phyloP scores from a whole-genome alignment of 129 eudicot genomes.

The Tagetes erecta region DNA sequence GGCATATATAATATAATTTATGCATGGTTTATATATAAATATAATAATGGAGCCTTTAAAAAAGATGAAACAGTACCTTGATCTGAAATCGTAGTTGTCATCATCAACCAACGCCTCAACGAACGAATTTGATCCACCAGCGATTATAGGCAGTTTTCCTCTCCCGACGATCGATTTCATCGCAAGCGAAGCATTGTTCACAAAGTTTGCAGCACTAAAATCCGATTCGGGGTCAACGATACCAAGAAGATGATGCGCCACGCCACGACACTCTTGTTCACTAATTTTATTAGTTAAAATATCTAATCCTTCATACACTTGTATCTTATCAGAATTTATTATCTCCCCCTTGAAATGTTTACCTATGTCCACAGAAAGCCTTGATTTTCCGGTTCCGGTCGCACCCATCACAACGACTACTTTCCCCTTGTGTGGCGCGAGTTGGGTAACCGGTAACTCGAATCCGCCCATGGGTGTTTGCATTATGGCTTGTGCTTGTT shows the following conservation, averaged over 20 bases:
- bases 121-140: slow-evolving; percentile 87
- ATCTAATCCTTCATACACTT: slow-evolving; percentile 67
- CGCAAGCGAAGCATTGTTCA: slow-evolving; percentile 53
- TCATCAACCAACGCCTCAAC: slow-evolving; percentile 64
- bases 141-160: slow-evolving; percentile 71
- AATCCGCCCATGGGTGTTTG: slow-evolving; percentile 40
- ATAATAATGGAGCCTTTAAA: too few relatives aligned
- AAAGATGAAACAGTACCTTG: slow-evolving; percentile 32
- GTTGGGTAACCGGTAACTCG: slow-evolving; percentile 32
- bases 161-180: slow-evolving; percentile 54
- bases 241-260: slow-evolving; percentile 90
- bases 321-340: slow-evolving; percentile 87
- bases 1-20: too few relatives aligned
- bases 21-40: too few relatives aligned
- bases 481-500: slow-evolving; percentile 38
- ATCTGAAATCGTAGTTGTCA: slow-evolving; percentile 42
- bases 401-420: slow-evolving; percentile 84
- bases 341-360: slow-evolving; percentile 59
- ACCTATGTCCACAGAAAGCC: slow-evolving; percentile 75
- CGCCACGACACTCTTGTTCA: slow-evolving; percentile 52
- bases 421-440: slow-evolving; percentile 46
- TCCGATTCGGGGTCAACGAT: slow-evolving; percentile 57
- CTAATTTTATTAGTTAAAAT: slow-evolving; percentile 74
- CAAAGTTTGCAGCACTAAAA: slow-evolving; percentile 53
- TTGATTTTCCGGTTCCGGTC: slow-evolving; percentile 89